Conservation (phyloP, 805 yeast species). For the Barnettozyma salicaria region DNA sequence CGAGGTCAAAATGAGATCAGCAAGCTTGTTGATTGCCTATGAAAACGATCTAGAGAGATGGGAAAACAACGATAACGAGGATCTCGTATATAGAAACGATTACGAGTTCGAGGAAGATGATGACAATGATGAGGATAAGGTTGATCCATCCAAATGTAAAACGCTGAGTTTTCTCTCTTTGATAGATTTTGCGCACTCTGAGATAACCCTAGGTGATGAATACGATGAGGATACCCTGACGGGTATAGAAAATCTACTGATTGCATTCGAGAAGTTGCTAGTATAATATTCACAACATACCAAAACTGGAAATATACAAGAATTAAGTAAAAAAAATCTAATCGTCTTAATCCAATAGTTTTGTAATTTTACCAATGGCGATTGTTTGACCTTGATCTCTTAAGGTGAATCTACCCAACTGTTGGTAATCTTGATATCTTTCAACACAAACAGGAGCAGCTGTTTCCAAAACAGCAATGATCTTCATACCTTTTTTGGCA, state of each 20-base stretch:
- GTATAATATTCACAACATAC: constrained; percentile 3
- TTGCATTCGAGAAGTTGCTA: constrained; percentile 30
- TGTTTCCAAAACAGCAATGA: constrained; percentile 85
- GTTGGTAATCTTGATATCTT: constrained; percentile 87
- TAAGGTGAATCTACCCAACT: constrained; percentile 94
- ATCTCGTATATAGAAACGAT: constrained; percentile 33
- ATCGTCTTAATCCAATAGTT: constrained; percentile 49
- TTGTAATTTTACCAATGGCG: constrained; percentile 97
- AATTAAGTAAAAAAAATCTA: not conserved
- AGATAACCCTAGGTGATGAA: constrained; percentile 52
- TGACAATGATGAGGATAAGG: constrained; percentile 24
- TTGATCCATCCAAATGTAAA: constrained; percentile 21
- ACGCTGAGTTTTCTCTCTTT: constrained; percentile 52
- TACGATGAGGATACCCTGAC: constrained; percentile 63
- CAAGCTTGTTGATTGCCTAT: constrained; percentile 65
- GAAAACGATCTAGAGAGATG: constrained; percentile 63
- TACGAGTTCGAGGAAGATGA: constrained; percentile 31
- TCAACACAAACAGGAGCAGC: constrained; percentile 89
- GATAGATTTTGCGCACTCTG: constrained; percentile 91
- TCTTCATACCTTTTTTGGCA: constrained; percentile 98
- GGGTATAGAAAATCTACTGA: constrained; percentile 63
- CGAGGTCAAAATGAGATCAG: constrained; percentile 62
- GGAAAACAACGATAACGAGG: constrained; percentile 37
- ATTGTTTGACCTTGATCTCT: constrained; percentile 98
- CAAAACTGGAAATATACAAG: constrained; percentile 1